Base-by-base conservation (phyloP, 225 moss, liverwort and hornwort genomes). In the Bryum argenteum region DNA sequence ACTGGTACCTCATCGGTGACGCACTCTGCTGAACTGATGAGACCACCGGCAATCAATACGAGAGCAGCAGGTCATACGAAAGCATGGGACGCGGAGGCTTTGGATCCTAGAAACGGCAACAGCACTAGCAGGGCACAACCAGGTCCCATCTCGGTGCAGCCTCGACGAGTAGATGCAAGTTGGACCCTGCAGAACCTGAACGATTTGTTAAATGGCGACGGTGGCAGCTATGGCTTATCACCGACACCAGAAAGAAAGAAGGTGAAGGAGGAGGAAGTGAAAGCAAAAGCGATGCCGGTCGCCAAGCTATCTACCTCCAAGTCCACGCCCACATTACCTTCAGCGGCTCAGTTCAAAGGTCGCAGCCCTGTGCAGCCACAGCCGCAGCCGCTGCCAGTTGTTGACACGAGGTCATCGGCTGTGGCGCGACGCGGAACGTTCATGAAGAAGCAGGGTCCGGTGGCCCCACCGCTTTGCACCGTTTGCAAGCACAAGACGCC, bases 401-500 rank as follows among this genome's bases (percentile, higher is more conserved):
- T 13, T 5, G 79, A 82, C 12, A 54, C 69, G 65, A 54, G 68
- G 52, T 65, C 77, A 60, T 72, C 80, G 4, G 67, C 33, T 54
- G 45, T 70, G n/a, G n/a, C n/a, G 1, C 76, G 77, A 58, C 58
- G 65, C 26, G 76, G 75, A 26, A 18, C 74, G 2, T 77, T 85
- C 19, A 71, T 50, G 63, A 83, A 67, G 70, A 89, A 89, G 24
- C 77, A 72, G 71, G 69, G 81, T 11, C 83, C 77, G 26, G 40
- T 78, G 2, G 79, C 89, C 19, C 89, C 89, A 16, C 86, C 86
- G 11, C 77, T 89, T 26, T 89, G 89, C 67, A 81, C 83, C 14
- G 38, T 82, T 13, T 89, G 89, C 68, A 83, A 89, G 58, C 85
- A 89, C 71, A 85, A 86, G 66, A 71, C 89, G 1, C 89, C 89